phyloP scores from a whole-genome alignment of 2,329 filamentous ascomycete species.

The Alternaria incomplexa region DNA sequence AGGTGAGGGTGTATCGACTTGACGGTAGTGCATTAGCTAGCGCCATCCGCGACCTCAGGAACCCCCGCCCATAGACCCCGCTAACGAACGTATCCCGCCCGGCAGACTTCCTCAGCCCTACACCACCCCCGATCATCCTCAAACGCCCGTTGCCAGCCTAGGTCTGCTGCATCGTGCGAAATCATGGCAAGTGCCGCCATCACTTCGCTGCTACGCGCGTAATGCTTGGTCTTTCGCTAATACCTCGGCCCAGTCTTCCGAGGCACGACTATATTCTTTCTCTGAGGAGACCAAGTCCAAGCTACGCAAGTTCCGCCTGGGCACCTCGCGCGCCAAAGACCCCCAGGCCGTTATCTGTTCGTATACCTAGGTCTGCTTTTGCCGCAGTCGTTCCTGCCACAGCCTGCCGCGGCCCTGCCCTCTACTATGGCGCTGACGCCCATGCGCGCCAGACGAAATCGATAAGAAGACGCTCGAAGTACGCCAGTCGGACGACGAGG shows the following conservation, averaged over 20 bases:
- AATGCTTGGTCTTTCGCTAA: slow-evolving; percentile 1
- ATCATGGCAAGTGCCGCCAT: slow-evolving; percentile 27
- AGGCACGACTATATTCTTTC: slow-evolving; percentile 91
- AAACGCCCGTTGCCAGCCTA: slow-evolving; percentile 10
- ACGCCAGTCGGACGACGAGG: slow-evolving; percentile 77
- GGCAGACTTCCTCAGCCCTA: slow-evolving; percentile 28
- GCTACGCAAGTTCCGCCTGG: slow-evolving; percentile 91
- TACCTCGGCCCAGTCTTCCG: slow-evolving; percentile 64
- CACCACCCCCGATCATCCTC: slow-evolving; percentile 9
- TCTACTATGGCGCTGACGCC: slow-evolving; percentile 35
- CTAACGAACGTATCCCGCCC: slow-evolving; percentile 7
- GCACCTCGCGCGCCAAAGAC: slow-evolving; percentile 83
- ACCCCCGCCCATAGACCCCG: slow-evolving; percentile 15
- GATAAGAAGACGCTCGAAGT: slow-evolving; percentile 91
- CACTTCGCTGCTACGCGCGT: background rate
- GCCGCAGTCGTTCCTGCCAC: background rate
- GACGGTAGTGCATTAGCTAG: slow-evolving; percentile 16
- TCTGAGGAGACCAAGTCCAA: slow-evolving; percentile 87
- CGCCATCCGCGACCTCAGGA: slow-evolving; percentile 12
- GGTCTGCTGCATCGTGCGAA: background rate
- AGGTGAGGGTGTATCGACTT: slow-evolving; percentile 5
- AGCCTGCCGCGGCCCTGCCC: background rate
- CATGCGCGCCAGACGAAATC: slow-evolving; percentile 72
- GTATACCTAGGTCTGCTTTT: slow-evolving; percentile 34
- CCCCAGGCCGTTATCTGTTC: slow-evolving; percentile 95